Evolutionary conservation across 805 yeast species (phyloP), one percentile per base, ranked within the genome.

Genomic region (Kazachstania viticola): DNA sequence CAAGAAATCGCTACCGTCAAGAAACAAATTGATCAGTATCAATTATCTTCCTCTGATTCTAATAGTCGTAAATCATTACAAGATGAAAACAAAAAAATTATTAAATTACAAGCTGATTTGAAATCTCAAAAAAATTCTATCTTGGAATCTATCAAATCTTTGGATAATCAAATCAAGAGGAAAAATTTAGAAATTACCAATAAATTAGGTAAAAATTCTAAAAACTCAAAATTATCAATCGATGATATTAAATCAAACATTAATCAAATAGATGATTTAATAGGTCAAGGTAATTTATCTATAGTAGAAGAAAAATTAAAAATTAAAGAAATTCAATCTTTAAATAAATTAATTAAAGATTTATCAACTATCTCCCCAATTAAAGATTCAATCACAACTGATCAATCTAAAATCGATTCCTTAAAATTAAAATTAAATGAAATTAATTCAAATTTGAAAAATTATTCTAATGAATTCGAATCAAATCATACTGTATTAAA

Each of bases 291-390:
- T 41, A 60, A 68, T 28, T 67, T 91, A 54, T 73, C 82, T 47
- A 73, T 91, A 51, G 96, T 85, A 33, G 95, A 88, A 41, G 99
- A 91, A 69, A 79, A 83, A 65, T 70, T 75, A 52, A 61, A 68
- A 42, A 74, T 91, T 44, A 81, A 81, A 62, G 97, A 88, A 62
- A 80, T 84, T 68, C 70, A 84, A 32, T 59, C 76, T 28, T 71
- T 91, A 57, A 76, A 88, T 61, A 84, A 82, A 62, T 62, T 80
- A 53, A 74, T 77, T 51, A 79, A 79, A 58, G 87, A 79, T 56
- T 81, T 83, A 54, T 73, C 73, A 30, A 66, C 71, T 29, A 65
- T 87, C 45, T 85, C 76, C 51, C 71, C 73, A 48, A 71, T 72
- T 47, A 95, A 84, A 65, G 72, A 72, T 46, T 71, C 78, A 27